Percentiles rank a stretch among this genome's conserved stretches.
These are phyloP conservation scores for Fibroporia radiculosa DNA, from an alignment of 768 basidiomycete species.

Conservation along the genomic window DNA sequence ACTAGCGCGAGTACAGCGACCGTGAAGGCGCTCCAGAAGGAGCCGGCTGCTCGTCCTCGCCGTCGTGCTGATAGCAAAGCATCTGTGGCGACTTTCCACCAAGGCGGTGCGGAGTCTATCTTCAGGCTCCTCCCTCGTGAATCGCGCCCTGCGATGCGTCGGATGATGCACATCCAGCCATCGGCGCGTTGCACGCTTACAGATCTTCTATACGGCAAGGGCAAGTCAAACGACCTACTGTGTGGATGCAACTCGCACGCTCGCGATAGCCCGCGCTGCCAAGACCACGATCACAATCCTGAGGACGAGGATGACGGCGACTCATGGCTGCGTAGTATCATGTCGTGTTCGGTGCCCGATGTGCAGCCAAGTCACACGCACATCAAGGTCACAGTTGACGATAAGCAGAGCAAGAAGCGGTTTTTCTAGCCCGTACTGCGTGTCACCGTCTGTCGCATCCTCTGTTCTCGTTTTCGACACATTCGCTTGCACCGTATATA, in stretches of 20 bases:
- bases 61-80: conserved; percentile 24
- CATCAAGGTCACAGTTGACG: conserved; percentile 66
- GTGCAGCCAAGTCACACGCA: conserved; percentile 52
- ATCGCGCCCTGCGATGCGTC: conserved; percentile 77
- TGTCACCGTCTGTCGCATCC: not conserved
- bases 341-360: conserved; percentile 51
- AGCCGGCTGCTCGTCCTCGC: conserved; percentile 14
- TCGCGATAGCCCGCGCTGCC: conserved; percentile 39
- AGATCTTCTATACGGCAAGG: conserved; percentile 77
- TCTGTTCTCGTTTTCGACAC: not conserved
- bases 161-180: conserved; percentile 93
- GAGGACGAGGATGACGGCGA: conserved; percentile 80
- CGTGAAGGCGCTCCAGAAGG: conserved; percentile 7
- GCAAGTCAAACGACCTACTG: conserved; percentile 66
- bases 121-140: conserved; percentile 95
- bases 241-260: conserved; percentile 64
- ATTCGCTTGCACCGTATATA: conserved; percentile 2
- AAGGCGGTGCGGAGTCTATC: conserved; percentile 82
- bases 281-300: conserved; percentile 56
- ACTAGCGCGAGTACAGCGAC: conserved; percentile 8
- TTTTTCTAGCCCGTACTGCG: conserved; percentile 48
- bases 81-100: conserved; percentile 57
- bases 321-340: conserved; percentile 76
- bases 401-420: conserved; percentile 63
- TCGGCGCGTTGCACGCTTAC: conserved; percentile 85